Evolutionary conservation across 2,329 filamentous ascomycete genomes (phyloP).

Genomic region (Fusarium sulawesiense): DNA sequence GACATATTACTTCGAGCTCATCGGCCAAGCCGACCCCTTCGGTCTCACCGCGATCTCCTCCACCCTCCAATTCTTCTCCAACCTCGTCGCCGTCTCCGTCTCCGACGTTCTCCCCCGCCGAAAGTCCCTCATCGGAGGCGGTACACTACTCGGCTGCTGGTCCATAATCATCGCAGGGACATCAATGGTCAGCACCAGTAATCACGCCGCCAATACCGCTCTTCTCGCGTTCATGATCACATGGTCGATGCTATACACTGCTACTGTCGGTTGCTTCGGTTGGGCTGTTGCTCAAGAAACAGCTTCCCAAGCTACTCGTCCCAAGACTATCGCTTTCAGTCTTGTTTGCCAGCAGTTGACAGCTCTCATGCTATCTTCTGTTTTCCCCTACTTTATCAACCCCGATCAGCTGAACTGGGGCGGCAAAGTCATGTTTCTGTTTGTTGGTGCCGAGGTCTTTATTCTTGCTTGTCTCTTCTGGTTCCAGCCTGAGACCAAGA

Average conservation of each 20-base stretch:
- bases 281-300: conserved; percentile 48
- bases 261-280: conserved; percentile 46
- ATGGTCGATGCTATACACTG: conserved; percentile 48
- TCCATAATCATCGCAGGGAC: conserved; percentile 46
- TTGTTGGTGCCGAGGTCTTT: conserved; percentile 51
- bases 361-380: conserved; percentile 50
- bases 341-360: conserved; percentile 51
- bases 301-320: conserved; percentile 43
- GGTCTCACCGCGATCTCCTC: conserved; percentile 47
- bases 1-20: conserved; percentile 49
- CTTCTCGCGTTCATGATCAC: conserved; percentile 48
- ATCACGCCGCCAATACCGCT: conserved; percentile 43
- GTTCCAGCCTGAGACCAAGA: conserved; percentile 54
- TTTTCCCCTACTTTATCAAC: conserved; percentile 54
- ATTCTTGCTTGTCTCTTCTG: conserved; percentile 49
- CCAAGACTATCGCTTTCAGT: conserved; percentile 48
- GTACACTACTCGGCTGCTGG: conserved; percentile 43
- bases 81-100: conserved; percentile 40
- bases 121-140: conserved; percentile 44
- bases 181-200: conserved; percentile 33
- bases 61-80: conserved; percentile 46
- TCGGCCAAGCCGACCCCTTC: conserved; percentile 46
- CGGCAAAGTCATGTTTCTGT: conserved; percentile 53
- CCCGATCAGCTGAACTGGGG: conserved; percentile 54
- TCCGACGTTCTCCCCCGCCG: conserved; percentile 45